Evolutionary conservation across 2,329 filamentous ascomycete species (phyloP).

Genomic region (Raffaelea deltoideospora): DNA sequence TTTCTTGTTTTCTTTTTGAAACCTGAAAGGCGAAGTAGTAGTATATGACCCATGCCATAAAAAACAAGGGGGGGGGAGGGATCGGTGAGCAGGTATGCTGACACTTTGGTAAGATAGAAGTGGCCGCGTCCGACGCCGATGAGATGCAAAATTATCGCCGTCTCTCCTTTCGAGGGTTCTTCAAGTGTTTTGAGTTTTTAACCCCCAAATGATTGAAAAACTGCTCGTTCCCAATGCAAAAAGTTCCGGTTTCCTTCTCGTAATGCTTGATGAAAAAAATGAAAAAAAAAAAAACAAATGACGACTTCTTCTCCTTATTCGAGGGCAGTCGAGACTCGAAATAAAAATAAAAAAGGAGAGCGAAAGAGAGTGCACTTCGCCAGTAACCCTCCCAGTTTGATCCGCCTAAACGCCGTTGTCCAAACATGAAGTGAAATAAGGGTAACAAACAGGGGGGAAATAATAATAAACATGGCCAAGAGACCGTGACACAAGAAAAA

Average conservation of each 20-base stretch:
- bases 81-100: not conserved
- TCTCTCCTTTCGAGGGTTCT: slow-evolving; percentile 2
- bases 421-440: slow-evolving; percentile 2
- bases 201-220: too few relatives aligned
- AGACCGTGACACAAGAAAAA: slow-evolving; percentile 4
- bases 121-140: not conserved
- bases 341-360: too few relatives aligned
- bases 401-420: not conserved
- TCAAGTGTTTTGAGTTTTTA: not conserved
- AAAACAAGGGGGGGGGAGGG: not conserved
- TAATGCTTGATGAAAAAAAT: slow-evolving; percentile 10
- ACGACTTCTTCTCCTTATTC: not conserved
- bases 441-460: too few relatives aligned
- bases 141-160: not conserved
- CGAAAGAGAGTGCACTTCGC: too few relatives aligned
- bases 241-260: slow-evolving; percentile 6
- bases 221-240: not conserved
- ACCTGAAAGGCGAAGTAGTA: not conserved
- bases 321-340: too few relatives aligned
- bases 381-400: too few relatives aligned
- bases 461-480: too few relatives aligned
- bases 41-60: not conserved
- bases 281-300: slow-evolving; percentile 4
- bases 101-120: not conserved
- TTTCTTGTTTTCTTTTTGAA: too few relatives aligned